Conservation (phyloP, 441 rosid species). For the Capsella rubella region DNA sequence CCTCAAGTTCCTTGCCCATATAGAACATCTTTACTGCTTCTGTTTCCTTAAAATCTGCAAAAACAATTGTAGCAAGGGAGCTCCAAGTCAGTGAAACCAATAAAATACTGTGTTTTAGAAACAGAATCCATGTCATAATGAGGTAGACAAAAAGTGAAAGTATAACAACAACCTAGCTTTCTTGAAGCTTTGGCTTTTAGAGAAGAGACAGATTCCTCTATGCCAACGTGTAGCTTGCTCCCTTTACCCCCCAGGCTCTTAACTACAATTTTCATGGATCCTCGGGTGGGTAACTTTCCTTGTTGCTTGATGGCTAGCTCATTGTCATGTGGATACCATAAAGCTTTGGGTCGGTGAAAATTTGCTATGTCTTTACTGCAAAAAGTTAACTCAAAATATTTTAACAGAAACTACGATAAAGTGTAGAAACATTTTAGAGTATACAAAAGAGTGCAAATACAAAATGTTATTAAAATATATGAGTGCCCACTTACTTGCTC, state of each 20-base stretch:
- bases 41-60: conserved; percentile 88
- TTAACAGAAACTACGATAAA: conserved; percentile 10
- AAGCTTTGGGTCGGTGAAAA: conserved; percentile 96
- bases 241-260: conserved; percentile 99
- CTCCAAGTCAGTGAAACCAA: conserved; percentile 25
- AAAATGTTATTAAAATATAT: conserved; percentile 16
- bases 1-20: conserved; percentile 94
- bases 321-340: conserved; percentile 98
- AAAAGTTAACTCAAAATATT: conserved; percentile 33
- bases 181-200: conserved; percentile 89
- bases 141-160: conserved; percentile 26
- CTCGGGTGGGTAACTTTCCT: conserved; percentile 80
- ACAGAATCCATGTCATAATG: conserved; percentile 26
- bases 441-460: conserved; percentile 25
- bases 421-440: not conserved
- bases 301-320: conserved; percentile 94
- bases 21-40: conserved; percentile 86
- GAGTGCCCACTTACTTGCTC: conserved; percentile 85
- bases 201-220: conserved; percentile 85
- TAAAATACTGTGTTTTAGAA: conserved; percentile 3
- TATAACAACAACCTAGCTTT: conserved; percentile 82
- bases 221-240: conserved; percentile 87
- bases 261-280: conserved; percentile 87
- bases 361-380: conserved; percentile 94
- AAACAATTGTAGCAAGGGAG: conserved; percentile 37